Evolutionary conservation across 352 stramenopile species (phyloP).

Genomic region (Achlya hypogyna): DNA sequence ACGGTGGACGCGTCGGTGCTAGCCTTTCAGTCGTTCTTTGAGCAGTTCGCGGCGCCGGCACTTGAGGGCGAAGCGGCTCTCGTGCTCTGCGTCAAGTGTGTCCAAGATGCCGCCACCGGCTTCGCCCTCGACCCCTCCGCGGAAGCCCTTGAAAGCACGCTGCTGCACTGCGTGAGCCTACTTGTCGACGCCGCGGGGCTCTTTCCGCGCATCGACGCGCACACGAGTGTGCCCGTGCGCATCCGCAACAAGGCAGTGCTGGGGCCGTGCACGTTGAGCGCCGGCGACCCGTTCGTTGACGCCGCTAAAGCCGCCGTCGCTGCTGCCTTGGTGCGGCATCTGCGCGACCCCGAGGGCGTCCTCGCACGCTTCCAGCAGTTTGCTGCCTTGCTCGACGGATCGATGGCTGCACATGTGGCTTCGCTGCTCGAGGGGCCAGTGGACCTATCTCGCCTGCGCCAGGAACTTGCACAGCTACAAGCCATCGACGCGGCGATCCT

Average conservation of each 20-base stretch:
- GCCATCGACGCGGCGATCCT: slow-evolving; percentile 37
- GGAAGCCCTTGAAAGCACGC: neutral
- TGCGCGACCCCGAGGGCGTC: slow-evolving; percentile 54
- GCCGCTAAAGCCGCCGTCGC: slow-evolving; percentile 51
- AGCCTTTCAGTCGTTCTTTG: slow-evolving; percentile 63
- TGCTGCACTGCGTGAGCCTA: slow-evolving; percentile 34
- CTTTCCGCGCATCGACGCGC: slow-evolving; percentile 84
- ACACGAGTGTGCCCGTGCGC: slow-evolving; percentile 57
- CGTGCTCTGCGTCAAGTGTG: slow-evolving; percentile 49
- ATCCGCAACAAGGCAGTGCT: slow-evolving; percentile 53
- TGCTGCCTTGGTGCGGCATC: slow-evolving; percentile 50
- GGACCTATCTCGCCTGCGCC: slow-evolving; percentile 33
- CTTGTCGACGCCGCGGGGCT: slow-evolving; percentile 76
- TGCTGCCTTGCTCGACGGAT: slow-evolving; percentile 64
- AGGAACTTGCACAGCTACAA: slow-evolving; percentile 50
- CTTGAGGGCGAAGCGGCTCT: slow-evolving; percentile 55
- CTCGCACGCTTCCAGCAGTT: slow-evolving; percentile 70
- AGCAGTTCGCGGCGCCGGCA: slow-evolving; percentile 40
- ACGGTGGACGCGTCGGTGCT: slow-evolving; percentile 78
- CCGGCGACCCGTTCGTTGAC: slow-evolving; percentile 72
- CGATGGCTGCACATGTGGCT: slow-evolving; percentile 57
- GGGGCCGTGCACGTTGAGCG: slow-evolving; percentile 71
- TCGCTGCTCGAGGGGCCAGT: slow-evolving; percentile 31
- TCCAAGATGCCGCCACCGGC: slow-evolving; percentile 11
- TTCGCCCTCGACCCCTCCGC: neutral